These are phyloP conservation scores for Brassica juncea DNA, from an alignment of 345 rosid genomes.

Conservation along the genomic window DNA sequence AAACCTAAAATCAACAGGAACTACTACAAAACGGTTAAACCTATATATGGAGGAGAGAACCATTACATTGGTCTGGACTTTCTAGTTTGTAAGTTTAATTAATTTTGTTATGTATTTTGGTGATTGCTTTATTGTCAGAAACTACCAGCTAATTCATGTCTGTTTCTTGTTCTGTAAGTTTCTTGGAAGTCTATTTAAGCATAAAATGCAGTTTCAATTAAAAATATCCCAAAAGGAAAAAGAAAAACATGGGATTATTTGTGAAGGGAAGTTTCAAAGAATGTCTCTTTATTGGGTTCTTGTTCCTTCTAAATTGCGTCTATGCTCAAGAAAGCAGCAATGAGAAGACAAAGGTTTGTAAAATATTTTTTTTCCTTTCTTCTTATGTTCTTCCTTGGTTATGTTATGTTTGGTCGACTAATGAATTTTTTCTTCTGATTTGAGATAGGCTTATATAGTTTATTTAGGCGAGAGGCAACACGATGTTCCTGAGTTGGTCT, in stretches of 20 bases:
- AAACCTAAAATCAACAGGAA: background rate
- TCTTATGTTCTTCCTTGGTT: background rate
- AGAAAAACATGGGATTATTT: background rate
- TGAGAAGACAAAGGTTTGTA: constrained; percentile 22
- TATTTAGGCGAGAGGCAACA: constrained; percentile 51
- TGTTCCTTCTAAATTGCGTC: constrained; percentile 16
- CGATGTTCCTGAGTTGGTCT: constrained; percentile 45
- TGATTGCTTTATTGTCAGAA: constrained; percentile 2
- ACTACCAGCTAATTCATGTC: constrained; percentile 5
- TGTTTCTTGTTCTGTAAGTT: constrained; percentile 9
- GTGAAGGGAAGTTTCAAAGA: constrained; percentile 8
- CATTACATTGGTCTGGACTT: background rate
- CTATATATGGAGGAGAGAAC: constrained; percentile 7
- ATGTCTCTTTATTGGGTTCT: constrained; percentile 4
- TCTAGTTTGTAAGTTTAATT: background rate
- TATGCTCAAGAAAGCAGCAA: constrained; percentile 25
- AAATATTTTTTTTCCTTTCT: background rate
- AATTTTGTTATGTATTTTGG: background rate
- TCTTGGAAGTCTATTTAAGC: constrained; percentile 9
- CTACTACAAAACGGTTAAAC: background rate
- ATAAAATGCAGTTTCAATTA: background rate
- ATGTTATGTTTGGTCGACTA: constrained; percentile 15
- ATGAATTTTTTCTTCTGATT: constrained; percentile 12
- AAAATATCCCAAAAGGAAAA: background rate
- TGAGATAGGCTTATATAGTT: constrained; percentile 30